These are phyloP conservation scores for Cladorrhinum samala DNA, from an alignment of 495 filamentous ascomycete species.

Conservation along the genomic window DNA sequence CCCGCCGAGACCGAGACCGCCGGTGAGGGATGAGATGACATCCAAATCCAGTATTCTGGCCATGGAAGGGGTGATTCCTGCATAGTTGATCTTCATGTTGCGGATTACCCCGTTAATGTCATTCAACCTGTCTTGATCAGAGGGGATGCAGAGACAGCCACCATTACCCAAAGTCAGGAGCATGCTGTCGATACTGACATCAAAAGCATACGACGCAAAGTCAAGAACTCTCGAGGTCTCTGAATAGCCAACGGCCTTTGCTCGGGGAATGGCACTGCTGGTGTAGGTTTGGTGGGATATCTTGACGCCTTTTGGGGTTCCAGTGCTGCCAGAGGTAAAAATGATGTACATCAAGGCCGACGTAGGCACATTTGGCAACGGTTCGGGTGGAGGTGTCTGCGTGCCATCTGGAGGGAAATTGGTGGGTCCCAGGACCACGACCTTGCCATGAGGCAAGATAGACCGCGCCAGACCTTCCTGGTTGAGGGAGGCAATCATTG, in stretches of 20 bases:
- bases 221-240: conserved; percentile 43
- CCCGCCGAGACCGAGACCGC: too few species aligned
- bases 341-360: conserved; percentile 40
- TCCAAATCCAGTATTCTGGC: conserved; percentile 20
- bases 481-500: conserved; percentile 9
- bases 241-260: conserved; percentile 10
- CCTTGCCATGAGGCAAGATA: conserved; percentile 12
- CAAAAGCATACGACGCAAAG: conserved; percentile 56
- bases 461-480: too few species aligned
- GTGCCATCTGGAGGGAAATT: not conserved
- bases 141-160: conserved; percentile 33
- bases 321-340: conserved; percentile 57
- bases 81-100: conserved; percentile 19
- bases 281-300: conserved; percentile 36
- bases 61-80: conserved; percentile 18
- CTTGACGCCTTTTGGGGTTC: conserved; percentile 44
- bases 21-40: too few species aligned
- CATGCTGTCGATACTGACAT: conserved; percentile 51
- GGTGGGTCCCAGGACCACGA: not conserved
- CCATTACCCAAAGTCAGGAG: conserved; percentile 47
- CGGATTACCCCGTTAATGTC: conserved; percentile 30
- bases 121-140: conserved; percentile 23
- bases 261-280: conserved; percentile 24
- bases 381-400: not conserved
- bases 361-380: conserved; percentile 5